Evolutionary conservation across 2,329 filamentous ascomycete genomes (phyloP).

Genomic region (Paecilomyces niveus): DNA sequence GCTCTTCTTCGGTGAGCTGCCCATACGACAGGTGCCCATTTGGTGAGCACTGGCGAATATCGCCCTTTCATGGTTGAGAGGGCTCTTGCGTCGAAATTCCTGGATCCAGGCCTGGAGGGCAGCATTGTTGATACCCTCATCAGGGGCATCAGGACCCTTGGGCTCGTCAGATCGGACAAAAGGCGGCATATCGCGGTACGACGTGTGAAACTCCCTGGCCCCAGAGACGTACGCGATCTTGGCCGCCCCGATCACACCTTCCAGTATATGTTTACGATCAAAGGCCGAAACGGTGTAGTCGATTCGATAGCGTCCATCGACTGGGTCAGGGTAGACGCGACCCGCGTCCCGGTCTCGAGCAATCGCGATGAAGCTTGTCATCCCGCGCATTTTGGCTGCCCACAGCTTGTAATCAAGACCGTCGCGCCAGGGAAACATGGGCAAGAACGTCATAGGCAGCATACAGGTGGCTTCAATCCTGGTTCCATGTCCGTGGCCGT

Average conservation of each 20-base stretch:
- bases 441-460: constrained; percentile 60
- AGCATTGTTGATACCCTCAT: constrained; percentile 46
- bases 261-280: constrained; percentile 64
- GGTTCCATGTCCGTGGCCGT: constrained; percentile 70
- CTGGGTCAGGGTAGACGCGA: constrained; percentile 63
- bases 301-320: constrained; percentile 57
- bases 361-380: constrained; percentile 66
- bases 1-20: constrained; percentile 29
- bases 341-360: constrained; percentile 70
- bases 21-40: constrained; percentile 47
- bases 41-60: constrained; percentile 43
- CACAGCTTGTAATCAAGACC: constrained; percentile 68
- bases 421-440: constrained; percentile 58
- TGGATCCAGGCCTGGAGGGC: constrained; percentile 50
- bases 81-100: constrained; percentile 38
- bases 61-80: constrained; percentile 40
- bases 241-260: constrained; percentile 63
- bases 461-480: constrained; percentile 75
- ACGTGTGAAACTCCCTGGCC: constrained; percentile 69
- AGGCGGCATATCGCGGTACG: constrained; percentile 54
- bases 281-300: constrained; percentile 64
- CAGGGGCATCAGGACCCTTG: constrained; percentile 14
- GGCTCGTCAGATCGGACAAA: constrained; percentile 47
- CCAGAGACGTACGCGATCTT: constrained; percentile 74
- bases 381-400: constrained; percentile 60